These are phyloP conservation scores for Solanum bukasovii DNA, from an alignment of 257 asterid species.

Conservation along the genomic window DNA sequence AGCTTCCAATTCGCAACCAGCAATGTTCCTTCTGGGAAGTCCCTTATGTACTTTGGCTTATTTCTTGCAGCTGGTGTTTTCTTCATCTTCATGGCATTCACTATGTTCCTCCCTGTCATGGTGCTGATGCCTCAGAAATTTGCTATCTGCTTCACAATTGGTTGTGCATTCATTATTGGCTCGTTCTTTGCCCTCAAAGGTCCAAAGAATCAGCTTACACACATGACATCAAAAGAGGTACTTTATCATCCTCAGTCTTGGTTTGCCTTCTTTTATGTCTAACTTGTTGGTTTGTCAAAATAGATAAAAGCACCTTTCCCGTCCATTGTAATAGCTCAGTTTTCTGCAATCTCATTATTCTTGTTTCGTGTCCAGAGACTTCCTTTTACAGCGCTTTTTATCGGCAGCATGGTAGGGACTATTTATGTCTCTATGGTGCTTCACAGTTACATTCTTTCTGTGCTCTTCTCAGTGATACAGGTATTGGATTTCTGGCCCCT, in stretches of 20 bases:
- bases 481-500: slow-evolving; percentile 17
- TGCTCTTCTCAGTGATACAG: slow-evolving; percentile 69
- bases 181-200: slow-evolving; percentile 85
- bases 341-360: not conserved
- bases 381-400: slow-evolving; percentile 60
- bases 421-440: slow-evolving; percentile 79
- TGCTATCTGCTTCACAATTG: slow-evolving; percentile 84
- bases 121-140: slow-evolving; percentile 86
- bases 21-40: slow-evolving; percentile 64
- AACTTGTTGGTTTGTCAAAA: not conserved
- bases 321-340: not conserved
- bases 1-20: slow-evolving; percentile 66
- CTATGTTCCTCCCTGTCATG: slow-evolving; percentile 88
- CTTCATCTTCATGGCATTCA: slow-evolving; percentile 64
- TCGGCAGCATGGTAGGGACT: slow-evolving; percentile 73
- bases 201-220: slow-evolving; percentile 62
- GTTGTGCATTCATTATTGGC: slow-evolving; percentile 73
- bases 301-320: not conserved
- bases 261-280: not conserved
- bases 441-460: slow-evolving; percentile 75
- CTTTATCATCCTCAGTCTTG: not conserved
- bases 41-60: slow-evolving; percentile 58
- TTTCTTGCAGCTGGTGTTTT: slow-evolving; percentile 72
- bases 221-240: slow-evolving; percentile 88
- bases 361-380: slow-evolving; percentile 46